A percentile compares a stretch with the other conserved stretches of the same genome.
These are phyloP conservation scores for Marasmius fiardii DNA, from an alignment of 1,284 basidiomycete species.

Conservation along the genomic window DNA sequence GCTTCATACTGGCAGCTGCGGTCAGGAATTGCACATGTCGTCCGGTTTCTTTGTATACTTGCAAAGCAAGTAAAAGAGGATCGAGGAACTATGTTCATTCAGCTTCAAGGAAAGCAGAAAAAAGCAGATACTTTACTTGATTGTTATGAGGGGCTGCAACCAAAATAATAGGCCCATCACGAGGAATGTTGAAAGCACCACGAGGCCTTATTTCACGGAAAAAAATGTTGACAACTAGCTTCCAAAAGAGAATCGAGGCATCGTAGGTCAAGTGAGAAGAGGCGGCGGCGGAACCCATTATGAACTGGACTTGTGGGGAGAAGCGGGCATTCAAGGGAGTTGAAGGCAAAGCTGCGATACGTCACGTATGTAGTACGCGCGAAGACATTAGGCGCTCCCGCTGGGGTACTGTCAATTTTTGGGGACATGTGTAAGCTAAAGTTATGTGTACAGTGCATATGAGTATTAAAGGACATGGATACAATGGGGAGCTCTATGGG, in stretches of 20 bases:
- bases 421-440: neutral
- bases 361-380: no score
- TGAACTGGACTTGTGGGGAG: slow-evolving; percentile 15
- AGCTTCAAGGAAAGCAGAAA: slow-evolving; percentile 5
- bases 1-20: slow-evolving; percentile 90
- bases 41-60: slow-evolving; percentile 84
- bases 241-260: slow-evolving; percentile 72
- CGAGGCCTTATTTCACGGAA: slow-evolving; percentile 96
- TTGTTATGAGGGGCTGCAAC: slow-evolving; percentile 97
- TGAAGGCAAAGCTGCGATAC: neutral
- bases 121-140: slow-evolving; percentile 53
- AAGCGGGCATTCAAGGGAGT: neutral
- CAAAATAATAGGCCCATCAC: slow-evolving; percentile 92
- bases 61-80: slow-evolving; percentile 84
- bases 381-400: no score
- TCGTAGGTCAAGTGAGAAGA: slow-evolving; percentile 44
- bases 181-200: slow-evolving; percentile 94
- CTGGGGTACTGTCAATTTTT: no score
- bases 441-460: neutral
- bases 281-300: slow-evolving; percentile 19
- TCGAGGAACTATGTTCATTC: slow-evolving; percentile 79
- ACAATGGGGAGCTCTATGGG: neutral
- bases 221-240: slow-evolving; percentile 90
- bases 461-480: neutral
- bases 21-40: slow-evolving; percentile 88